Percentiles rank a stretch among this genome's conserved stretches.
phyloP scores from a whole-genome alignment of 2,329 filamentous ascomycete species.

The Xylariaceae sp. region DNA sequence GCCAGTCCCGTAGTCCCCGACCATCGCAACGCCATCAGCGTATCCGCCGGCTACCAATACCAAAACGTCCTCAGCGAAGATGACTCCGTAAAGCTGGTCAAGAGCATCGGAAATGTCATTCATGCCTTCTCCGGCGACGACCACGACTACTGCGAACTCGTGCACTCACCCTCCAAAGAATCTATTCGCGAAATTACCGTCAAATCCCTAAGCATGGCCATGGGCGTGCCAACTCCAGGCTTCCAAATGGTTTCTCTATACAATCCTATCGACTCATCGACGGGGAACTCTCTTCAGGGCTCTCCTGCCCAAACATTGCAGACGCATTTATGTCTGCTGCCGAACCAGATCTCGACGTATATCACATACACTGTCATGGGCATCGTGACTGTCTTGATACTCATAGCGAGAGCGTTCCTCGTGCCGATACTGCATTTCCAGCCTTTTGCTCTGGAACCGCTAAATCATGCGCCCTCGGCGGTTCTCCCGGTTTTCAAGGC shows the following conservation, averaged over 20 bases:
- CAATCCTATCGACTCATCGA: constrained; percentile 77
- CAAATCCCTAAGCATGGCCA: constrained; percentile 92
- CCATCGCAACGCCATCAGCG: constrained; percentile 71
- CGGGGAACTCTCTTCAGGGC: constrained; percentile 45
- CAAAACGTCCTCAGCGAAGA: constrained; percentile 83
- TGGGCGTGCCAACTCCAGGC: constrained; percentile 85
- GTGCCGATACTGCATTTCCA: constrained; percentile 51
- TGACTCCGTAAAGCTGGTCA: constrained; percentile 71
- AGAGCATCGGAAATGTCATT: constrained; percentile 74
- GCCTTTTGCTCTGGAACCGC: constrained; percentile 49
- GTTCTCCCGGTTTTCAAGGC: constrained; percentile 50
- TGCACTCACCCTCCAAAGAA: constrained; percentile 66
- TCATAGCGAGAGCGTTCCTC: constrained; percentile 53
- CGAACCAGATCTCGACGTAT: constrained; percentile 81
- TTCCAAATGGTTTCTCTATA: constrained; percentile 87
- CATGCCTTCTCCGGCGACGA: constrained; percentile 95
- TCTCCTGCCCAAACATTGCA: constrained; percentile 62
- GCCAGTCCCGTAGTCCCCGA: constrained; percentile 53
- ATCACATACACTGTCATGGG: constrained; percentile 69
- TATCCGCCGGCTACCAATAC: constrained; percentile 85
- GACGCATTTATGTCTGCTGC: constrained; percentile 85
- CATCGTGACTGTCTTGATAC: constrained; percentile 46
- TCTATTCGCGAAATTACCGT: constrained; percentile 82
- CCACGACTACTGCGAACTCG: constrained; percentile 93
- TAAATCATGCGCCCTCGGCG: constrained; percentile 22